phyloP scores from a whole-genome alignment of 805 yeast genomes.

The Kregervanrija fluxuum region DNA sequence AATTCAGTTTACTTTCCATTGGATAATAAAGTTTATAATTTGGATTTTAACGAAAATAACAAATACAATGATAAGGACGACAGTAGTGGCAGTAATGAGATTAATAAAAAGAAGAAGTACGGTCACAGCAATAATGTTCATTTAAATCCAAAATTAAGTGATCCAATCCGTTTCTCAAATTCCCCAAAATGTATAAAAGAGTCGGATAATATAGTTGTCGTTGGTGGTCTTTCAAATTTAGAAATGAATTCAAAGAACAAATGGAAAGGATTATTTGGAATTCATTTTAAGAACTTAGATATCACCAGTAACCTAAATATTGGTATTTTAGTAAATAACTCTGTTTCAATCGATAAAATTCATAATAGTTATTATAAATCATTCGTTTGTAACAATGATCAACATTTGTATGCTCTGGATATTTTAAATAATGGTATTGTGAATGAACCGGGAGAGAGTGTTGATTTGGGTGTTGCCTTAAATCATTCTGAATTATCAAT shows the following conservation, averaged over 20 bases:
- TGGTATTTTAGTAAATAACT: slow-evolving; percentile 81
- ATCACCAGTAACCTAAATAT: slow-evolving; percentile 44
- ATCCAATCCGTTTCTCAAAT: slow-evolving; percentile 24
- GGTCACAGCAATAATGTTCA: not conserved
- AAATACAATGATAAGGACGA: not conserved
- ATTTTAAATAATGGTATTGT: slow-evolving; percentile 39
- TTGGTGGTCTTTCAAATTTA: slow-evolving; percentile 33
- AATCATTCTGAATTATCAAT: slow-evolving; percentile 70
- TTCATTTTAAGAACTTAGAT: slow-evolving; percentile 45
- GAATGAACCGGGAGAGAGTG: slow-evolving; percentile 26
- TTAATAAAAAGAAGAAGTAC: not conserved
- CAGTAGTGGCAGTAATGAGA: no score
- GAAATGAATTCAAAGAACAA: slow-evolving; percentile 12
- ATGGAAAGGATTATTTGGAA: slow-evolving; percentile 59
- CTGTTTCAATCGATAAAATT: slow-evolving; percentile 49
- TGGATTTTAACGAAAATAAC: not conserved
- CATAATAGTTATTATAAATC: slow-evolving; percentile 44
- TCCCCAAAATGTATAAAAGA: slow-evolving; percentile 68
- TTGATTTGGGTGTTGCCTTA: slow-evolving; percentile 55
- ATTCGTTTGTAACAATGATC: slow-evolving; percentile 79
- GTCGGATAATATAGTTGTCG: slow-evolving; percentile 38
- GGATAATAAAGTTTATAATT: slow-evolving; percentile 38
- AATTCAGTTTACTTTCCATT: slow-evolving; percentile 50
- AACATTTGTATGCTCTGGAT: slow-evolving; percentile 57
- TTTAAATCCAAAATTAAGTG: slow-evolving; percentile 1